Percentiles rank a stretch among this genome's conserved stretches.
These are phyloP conservation scores for Pseudogymnoascus sp. DNA, from an alignment of 2,329 filamentous ascomycete genomes.

Conservation along the genomic window DNA sequence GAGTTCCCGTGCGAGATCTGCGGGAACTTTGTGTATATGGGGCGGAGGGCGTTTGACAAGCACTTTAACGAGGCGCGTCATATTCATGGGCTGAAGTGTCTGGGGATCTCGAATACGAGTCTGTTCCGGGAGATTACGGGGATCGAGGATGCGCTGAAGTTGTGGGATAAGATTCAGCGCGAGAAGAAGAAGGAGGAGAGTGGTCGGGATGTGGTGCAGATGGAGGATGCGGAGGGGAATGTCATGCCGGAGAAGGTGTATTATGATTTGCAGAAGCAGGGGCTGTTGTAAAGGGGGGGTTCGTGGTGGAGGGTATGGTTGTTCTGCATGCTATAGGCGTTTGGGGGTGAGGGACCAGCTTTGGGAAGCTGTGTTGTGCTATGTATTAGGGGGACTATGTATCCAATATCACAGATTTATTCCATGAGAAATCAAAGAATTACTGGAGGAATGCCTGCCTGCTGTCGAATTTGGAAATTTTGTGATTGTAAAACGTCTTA, in stretches of 20 bases:
- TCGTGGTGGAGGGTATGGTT: neutral
- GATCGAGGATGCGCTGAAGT: constrained; percentile 77
- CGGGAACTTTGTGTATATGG: constrained; percentile 99
- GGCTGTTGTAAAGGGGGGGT: constrained; percentile 50
- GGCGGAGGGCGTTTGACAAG: constrained; percentile 90
- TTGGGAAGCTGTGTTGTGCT: neutral
- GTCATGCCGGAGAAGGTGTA: constrained; percentile 99
- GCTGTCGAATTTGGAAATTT: neutral
- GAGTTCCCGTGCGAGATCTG: constrained; percentile 96
- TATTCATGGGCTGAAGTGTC: constrained; percentile 84
- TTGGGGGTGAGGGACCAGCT: neutral
- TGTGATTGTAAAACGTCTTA: neutral
- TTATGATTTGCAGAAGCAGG: constrained; percentile 87
- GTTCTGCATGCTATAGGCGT: neutral
- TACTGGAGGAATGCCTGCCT: neutral
- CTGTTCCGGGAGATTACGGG: constrained; percentile 89
- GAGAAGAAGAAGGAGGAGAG: constrained; percentile 78
- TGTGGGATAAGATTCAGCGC: constrained; percentile 89
- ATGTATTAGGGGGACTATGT: neutral
- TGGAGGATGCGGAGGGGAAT: constrained; percentile 96
- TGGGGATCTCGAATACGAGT: constrained; percentile 85
- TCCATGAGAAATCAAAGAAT: neutral
- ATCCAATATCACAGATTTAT: neutral
- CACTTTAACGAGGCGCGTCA: constrained; percentile 94
- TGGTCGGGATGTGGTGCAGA: constrained; percentile 68